A percentile compares a stretch with the other conserved stretches of the same genome.
These are phyloP conservation scores for Purshia tridentata DNA, from an alignment of 306 rosid species.

Conservation along the genomic window DNA sequence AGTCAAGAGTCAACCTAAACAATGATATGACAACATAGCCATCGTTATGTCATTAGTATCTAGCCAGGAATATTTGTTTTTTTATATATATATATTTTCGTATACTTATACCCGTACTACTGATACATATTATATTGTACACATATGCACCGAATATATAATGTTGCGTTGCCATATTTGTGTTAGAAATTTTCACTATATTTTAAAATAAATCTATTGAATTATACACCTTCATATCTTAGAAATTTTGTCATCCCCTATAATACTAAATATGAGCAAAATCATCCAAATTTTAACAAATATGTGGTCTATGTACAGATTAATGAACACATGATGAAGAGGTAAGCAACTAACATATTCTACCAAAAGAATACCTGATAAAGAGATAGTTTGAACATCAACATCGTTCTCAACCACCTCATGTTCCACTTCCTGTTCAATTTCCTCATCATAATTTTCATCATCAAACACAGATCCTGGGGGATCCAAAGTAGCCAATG, in stretches of 20 bases:
- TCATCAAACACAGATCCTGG: constrained; percentile 71
- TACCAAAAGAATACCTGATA: constrained; percentile 43
- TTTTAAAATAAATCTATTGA: neutral
- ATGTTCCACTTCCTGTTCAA: constrained; percentile 54
- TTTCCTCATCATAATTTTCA: constrained; percentile 90
- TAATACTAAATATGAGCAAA: neutral
- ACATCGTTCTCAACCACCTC: constrained; percentile 40
- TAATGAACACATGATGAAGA: neutral
- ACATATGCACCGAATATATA: too few relatives aligned
- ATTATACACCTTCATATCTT: neutral
- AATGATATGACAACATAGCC: too few relatives aligned
- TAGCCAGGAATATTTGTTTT: too few relatives aligned
- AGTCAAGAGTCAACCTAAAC: too few relatives aligned
- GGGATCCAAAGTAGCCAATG: constrained; percentile 55
- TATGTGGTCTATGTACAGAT: neutral
- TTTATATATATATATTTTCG: too few relatives aligned
- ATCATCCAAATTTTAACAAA: neutral
- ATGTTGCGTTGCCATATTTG: neutral
- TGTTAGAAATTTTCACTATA: neutral
- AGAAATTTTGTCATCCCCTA: neutral
- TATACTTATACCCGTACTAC: too few relatives aligned
- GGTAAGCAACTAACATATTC: neutral
- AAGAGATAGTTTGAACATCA: constrained; percentile 42
- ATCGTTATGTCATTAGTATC: too few relatives aligned
- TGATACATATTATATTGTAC: too few relatives aligned